Percentiles rank a stretch among this genome's conserved stretches.
phyloP scores from a whole-genome alignment of 2,329 filamentous ascomycete genomes.

The Cercospora brassicicola region DNA sequence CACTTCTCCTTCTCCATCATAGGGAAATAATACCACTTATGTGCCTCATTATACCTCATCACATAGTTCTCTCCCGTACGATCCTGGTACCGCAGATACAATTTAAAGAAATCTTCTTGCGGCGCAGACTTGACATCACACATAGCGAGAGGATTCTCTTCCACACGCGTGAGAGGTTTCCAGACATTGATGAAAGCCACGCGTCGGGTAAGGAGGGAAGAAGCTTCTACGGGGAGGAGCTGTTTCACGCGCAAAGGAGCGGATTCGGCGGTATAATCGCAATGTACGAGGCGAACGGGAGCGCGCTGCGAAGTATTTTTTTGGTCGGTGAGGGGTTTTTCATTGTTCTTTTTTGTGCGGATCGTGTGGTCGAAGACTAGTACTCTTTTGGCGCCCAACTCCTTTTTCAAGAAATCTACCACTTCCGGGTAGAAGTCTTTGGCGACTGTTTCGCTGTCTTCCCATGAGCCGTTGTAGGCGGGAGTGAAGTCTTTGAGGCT shows the following conservation, averaged over 20 bases:
- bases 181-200: slow-evolving; percentile 56
- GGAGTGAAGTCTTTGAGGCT: slow-evolving; percentile 44
- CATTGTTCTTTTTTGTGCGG: slow-evolving; percentile 41
- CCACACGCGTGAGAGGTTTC: slow-evolving; percentile 48
- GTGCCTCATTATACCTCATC: slow-evolving; percentile 38
- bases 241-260: slow-evolving; percentile 46
- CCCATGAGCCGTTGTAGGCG: slow-evolving; percentile 34
- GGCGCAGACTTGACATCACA: slow-evolving; percentile 43
- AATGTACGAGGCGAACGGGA: slow-evolving; percentile 54
- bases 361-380: slow-evolving; percentile 56
- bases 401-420: slow-evolving; percentile 49
- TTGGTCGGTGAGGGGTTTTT: slow-evolving; percentile 41
- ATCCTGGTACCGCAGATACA: slow-evolving; percentile 43
- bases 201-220: slow-evolving; percentile 46
- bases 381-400: slow-evolving; percentile 46
- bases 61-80: slow-evolving; percentile 47
- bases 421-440: slow-evolving; percentile 50
- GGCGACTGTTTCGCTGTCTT: slow-evolving; percentile 46
- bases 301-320: slow-evolving; percentile 42
- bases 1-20: slow-evolving; percentile 41
- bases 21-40: slow-evolving; percentile 46
- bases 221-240: slow-evolving; percentile 49
- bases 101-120: slow-evolving; percentile 45
- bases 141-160: slow-evolving; percentile 46
- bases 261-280: slow-evolving; percentile 52